phyloP scores from a whole-genome alignment of 2,329 filamentous ascomycete species.

The Thermothelomyces thermophilus region DNA sequence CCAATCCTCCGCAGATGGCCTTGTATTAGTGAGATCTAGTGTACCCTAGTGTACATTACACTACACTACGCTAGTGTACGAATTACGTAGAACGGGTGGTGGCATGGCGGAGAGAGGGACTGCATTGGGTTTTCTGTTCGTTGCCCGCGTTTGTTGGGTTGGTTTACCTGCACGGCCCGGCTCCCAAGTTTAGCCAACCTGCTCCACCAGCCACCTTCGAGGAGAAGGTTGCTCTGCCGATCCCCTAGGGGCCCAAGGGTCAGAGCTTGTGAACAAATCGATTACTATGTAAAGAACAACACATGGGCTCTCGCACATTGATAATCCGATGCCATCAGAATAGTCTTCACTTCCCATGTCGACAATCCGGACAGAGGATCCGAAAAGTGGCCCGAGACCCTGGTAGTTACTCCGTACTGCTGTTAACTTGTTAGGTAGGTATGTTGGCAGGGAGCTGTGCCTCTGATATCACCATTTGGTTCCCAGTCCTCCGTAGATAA shows the following conservation, averaged over 20 bases:
- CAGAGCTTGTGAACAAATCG: neutral
- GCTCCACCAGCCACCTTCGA: neutral
- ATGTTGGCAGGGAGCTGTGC: neutral
- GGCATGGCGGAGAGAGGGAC: too few species aligned
- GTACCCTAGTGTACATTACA: too few species aligned
- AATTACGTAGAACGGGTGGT: too few species aligned
- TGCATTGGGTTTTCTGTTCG: too few species aligned
- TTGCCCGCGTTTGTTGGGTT: too few species aligned
- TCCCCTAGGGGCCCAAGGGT: neutral
- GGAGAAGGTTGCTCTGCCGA: constrained; percentile 3
- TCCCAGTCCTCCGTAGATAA: neutral
- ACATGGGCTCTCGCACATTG: neutral
- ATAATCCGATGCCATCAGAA: neutral
- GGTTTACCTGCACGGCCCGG: neutral
- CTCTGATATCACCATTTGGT: constrained; percentile 14
- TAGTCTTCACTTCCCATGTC: neutral
- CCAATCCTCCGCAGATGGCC: too few species aligned
- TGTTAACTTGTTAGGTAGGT: neutral
- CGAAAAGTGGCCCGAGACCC: neutral
- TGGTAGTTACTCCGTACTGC: neutral
- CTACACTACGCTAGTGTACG: too few species aligned
- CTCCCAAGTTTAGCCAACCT: neutral
- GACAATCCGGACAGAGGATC: neutral
- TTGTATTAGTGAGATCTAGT: too few species aligned
- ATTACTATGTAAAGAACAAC: too few species aligned